These are phyloP conservation scores for Sedum album DNA, from an alignment of 164 flowering plant genomes.

Conservation along the genomic window DNA sequence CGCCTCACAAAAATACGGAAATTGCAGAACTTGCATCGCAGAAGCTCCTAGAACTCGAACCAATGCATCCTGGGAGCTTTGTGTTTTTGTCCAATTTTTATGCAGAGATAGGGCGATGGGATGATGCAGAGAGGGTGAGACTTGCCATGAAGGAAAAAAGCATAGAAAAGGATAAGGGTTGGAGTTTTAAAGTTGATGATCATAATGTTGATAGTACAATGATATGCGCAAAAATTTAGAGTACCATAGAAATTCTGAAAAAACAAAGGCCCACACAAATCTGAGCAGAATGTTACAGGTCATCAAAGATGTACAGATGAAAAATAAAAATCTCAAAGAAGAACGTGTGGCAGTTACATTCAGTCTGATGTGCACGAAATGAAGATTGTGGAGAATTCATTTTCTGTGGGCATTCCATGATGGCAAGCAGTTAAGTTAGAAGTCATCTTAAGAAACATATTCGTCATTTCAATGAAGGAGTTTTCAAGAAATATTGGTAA, in stretches of 20 bases:
- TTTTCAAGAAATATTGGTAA: background rate
- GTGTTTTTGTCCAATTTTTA: slow-evolving; percentile 40
- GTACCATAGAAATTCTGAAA: background rate
- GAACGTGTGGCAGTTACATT: background rate
- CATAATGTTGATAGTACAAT: slow-evolving; percentile 17
- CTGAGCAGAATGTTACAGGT: background rate
- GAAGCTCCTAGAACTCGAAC: slow-evolving; percentile 35
- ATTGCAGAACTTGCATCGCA: slow-evolving; percentile 37
- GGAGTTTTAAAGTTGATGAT: slow-evolving; percentile 50
- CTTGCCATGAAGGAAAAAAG: slow-evolving; percentile 24
- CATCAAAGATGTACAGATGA: no score
- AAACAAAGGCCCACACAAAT: background rate
- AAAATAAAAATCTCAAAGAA: no score
- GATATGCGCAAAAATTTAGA: slow-evolving; percentile 29
- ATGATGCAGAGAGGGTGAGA: slow-evolving; percentile 42
- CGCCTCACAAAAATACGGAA: slow-evolving; percentile 35
- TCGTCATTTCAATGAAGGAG: background rate
- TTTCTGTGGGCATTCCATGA: background rate
- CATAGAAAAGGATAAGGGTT: slow-evolving; percentile 36
- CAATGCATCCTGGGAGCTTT: slow-evolving; percentile 39
- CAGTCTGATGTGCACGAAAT: background rate
- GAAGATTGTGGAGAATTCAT: background rate
- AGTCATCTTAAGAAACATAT: background rate
- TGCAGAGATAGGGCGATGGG: slow-evolving; percentile 31
- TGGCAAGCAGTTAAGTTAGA: background rate